phyloP scores from a whole-genome alignment of 495 filamentous ascomycete genomes.

The Articulospora tetracladia region DNA sequence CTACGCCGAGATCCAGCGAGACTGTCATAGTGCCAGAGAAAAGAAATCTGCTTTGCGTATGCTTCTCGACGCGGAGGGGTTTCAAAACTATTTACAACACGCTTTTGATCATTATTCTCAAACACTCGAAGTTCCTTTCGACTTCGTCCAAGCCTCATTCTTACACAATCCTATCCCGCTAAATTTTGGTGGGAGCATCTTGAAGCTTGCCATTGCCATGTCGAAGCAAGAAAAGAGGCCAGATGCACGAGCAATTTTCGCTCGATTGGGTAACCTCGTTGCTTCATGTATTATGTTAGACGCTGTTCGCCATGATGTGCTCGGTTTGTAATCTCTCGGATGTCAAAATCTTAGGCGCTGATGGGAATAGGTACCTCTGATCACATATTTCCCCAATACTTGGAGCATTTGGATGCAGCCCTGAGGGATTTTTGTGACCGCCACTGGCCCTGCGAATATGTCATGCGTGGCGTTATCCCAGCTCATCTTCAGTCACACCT shows the following conservation, averaged over 20 bases:
- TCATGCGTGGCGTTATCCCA: neutral
- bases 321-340: constrained; percentile 13
- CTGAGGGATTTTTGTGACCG: constrained; percentile 20
- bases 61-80: constrained; percentile 30
- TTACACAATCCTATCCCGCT: constrained; percentile 32
- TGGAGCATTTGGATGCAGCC: constrained; percentile 15
- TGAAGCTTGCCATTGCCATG: constrained; percentile 26
- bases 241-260: constrained; percentile 22
- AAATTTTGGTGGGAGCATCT: constrained; percentile 33
- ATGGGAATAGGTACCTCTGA: neutral
- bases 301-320: constrained; percentile 7
- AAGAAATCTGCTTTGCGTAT: constrained; percentile 26
- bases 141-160: constrained; percentile 37
- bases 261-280: constrained; percentile 26
- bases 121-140: constrained; percentile 32
- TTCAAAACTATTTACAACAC: constrained; percentile 30
- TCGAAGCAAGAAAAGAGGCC: constrained; percentile 1
- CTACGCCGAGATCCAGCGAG: constrained; percentile 13
- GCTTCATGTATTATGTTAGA: constrained; percentile 34
- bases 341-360: constrained; percentile 6
- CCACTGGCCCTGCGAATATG: constrained; percentile 22
- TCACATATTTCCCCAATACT: neutral
- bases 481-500: neutral
- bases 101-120: constrained; percentile 36
- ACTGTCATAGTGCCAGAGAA: constrained; percentile 11